A percentile compares a stretch with the other conserved stretches of the same genome.
These are phyloP conservation scores for Saccharum officinarum DNA, from an alignment of 176 grass and related monocot genomes.

Conservation along the genomic window DNA sequence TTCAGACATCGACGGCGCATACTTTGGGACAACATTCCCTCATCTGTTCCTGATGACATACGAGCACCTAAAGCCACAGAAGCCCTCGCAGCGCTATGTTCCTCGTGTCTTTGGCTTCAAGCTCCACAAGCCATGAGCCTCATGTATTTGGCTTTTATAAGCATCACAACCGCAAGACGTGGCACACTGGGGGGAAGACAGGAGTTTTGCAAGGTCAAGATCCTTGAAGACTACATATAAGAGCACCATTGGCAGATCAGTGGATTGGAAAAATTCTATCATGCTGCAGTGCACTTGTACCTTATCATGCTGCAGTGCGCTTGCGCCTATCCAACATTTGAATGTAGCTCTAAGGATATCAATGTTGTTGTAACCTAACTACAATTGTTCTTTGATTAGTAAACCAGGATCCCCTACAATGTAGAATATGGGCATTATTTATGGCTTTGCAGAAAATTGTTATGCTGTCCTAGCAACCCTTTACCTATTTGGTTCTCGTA, in stretches of 20 bases:
- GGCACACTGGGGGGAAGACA: background rate
- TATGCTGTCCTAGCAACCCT: background rate
- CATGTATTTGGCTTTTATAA: slow-evolving; percentile 37
- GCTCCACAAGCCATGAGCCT: slow-evolving; percentile 51
- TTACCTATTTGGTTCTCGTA: background rate
- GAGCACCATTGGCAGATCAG: background rate
- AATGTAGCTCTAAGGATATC: slow-evolving; percentile 41
- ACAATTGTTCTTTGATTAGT: slow-evolving; percentile 28
- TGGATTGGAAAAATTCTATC: background rate
- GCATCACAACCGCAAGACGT: slow-evolving; percentile 36
- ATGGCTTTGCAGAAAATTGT: background rate
- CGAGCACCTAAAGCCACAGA: slow-evolving; percentile 68
- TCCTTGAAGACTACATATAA: slow-evolving; percentile 19
- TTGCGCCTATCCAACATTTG: slow-evolving; percentile 25
- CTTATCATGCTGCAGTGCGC: background rate
- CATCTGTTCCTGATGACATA: slow-evolving; percentile 77
- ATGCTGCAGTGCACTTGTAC: background rate
- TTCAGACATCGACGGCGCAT: slow-evolving; percentile 65
- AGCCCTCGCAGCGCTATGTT: slow-evolving; percentile 48
- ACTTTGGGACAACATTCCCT: slow-evolving; percentile 72
- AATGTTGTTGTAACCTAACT: slow-evolving; percentile 42
- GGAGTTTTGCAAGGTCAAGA: slow-evolving; percentile 21
- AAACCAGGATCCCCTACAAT: slow-evolving; percentile 2
- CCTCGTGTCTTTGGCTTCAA: slow-evolving; percentile 73
- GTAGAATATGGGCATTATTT: slow-evolving; percentile 9